Evolutionary conservation across 108 stramenopile species (phyloP).

Genomic region (Craspedostauros australis): DNA sequence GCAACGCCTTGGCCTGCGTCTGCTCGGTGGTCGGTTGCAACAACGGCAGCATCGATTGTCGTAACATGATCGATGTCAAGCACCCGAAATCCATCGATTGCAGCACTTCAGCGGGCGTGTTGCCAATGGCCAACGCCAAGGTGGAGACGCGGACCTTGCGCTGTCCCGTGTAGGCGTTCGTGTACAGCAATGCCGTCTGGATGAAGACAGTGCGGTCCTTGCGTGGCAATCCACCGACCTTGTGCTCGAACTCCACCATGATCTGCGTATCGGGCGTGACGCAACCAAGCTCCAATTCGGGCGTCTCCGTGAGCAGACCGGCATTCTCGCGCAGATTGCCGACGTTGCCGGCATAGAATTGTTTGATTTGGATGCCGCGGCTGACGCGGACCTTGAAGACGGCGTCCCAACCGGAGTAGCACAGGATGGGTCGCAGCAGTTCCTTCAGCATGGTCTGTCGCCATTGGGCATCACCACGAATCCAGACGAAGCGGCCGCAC

Average conservation of each 20-base stretch:
- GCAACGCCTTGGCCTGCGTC: background rate
- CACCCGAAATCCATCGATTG: constrained; percentile 55
- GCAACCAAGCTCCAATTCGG: constrained; percentile 59
- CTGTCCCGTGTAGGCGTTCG: constrained; percentile 49
- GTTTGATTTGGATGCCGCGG: constrained; percentile 57
- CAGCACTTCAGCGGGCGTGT: constrained; percentile 37
- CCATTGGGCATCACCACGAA: constrained; percentile 32
- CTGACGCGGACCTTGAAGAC: constrained; percentile 81
- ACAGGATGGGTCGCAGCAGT: constrained; percentile 24
- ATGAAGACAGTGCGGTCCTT: constrained; percentile 48
- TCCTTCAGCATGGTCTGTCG: constrained; percentile 43
- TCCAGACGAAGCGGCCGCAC: constrained; percentile 65
- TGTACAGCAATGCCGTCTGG: constrained; percentile 76
- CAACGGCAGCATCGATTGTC: constrained; percentile 38
- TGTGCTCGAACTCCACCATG: constrained; percentile 64
- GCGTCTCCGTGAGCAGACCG: constrained; percentile 16
- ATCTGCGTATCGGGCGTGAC: constrained; percentile 63
- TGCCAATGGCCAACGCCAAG: constrained; percentile 47
- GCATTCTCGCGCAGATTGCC: background rate
- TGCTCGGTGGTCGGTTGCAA: constrained; percentile 1
- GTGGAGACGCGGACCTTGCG: constrained; percentile 81
- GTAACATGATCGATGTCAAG: constrained; percentile 39
- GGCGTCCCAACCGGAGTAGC: constrained; percentile 44
- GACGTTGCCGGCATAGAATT: constrained; percentile 20
- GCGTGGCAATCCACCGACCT: constrained; percentile 56